Conservation (phyloP, 495 filamentous ascomycete genomes). For the Penicillium dipodomyicola region DNA sequence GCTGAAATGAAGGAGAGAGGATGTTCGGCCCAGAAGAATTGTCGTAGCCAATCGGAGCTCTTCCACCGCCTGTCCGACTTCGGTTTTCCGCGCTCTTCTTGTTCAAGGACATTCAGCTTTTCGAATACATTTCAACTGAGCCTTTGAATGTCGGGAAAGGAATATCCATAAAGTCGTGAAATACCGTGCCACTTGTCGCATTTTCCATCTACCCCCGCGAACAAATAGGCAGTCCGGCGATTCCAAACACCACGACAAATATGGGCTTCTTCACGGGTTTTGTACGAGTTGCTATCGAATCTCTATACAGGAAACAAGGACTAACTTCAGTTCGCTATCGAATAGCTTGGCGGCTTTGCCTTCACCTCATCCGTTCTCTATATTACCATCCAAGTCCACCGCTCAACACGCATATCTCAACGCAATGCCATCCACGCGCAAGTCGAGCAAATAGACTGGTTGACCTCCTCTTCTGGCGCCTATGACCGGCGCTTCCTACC, state of each 20-base stretch:
- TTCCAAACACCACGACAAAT: slow-evolving; percentile 25
- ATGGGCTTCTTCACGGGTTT: slow-evolving; percentile 82
- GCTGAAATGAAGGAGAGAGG: slow-evolving; percentile 10
- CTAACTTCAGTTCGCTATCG: background rate
- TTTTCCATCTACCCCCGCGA: background rate
- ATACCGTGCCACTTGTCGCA: background rate
- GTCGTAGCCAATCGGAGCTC: slow-evolving; percentile 46
- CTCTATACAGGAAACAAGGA: background rate
- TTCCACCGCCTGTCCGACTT: slow-evolving; percentile 32
- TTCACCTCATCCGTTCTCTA: slow-evolving; percentile 81
- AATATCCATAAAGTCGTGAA: background rate
- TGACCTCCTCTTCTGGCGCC: slow-evolving; percentile 48
- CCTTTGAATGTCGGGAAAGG: background rate
- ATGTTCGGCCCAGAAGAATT: slow-evolving; percentile 40
- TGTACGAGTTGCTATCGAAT: slow-evolving; percentile 54
- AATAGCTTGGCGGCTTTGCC: slow-evolving; percentile 73
- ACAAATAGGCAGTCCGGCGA: background rate
- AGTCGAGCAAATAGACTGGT: slow-evolving; percentile 56
- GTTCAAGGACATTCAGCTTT: slow-evolving; percentile 4
- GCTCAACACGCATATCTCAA: slow-evolving; percentile 67
- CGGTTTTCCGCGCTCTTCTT: slow-evolving; percentile 7
- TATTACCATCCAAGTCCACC: slow-evolving; percentile 72
- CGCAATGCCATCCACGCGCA: slow-evolving; percentile 69
- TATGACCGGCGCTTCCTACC: slow-evolving; percentile 41
- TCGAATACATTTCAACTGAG: background rate